These are phyloP conservation scores for Phytophthora cactorum DNA, from an alignment of 352 stramenopile genomes.

Conservation along the genomic window DNA sequence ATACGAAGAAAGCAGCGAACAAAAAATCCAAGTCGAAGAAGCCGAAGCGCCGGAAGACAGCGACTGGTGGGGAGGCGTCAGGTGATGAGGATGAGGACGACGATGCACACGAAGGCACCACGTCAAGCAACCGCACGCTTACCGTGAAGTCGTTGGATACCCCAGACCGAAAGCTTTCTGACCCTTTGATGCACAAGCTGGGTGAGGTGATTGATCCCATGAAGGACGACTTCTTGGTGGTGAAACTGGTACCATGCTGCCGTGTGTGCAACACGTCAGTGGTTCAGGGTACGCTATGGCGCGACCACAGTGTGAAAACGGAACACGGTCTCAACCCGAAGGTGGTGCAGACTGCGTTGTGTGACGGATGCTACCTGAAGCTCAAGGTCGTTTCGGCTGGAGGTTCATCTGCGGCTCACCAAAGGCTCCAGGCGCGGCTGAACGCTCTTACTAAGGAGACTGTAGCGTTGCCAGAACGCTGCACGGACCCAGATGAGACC, in stretches of 20 bases:
- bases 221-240: constrained; percentile 91
- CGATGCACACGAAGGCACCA: constrained; percentile 42
- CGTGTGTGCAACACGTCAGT: constrained; percentile 80
- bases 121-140: constrained; percentile 28
- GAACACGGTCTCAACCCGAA: constrained; percentile 69
- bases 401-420: constrained; percentile 41
- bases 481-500: constrained; percentile 79
- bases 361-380: constrained; percentile 83
- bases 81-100: constrained; percentile 59
- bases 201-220: constrained; percentile 89
- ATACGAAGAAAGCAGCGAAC: constrained; percentile 65
- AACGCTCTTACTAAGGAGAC: constrained; percentile 58
- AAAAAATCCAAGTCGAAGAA: constrained; percentile 88
- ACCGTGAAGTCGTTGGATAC: constrained; percentile 69
- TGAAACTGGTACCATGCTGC: constrained; percentile 88
- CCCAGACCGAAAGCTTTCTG: constrained; percentile 68
- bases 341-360: constrained; percentile 75
- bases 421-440: constrained; percentile 57
- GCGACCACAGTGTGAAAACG: constrained; percentile 67
- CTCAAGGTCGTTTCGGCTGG: constrained; percentile 41
- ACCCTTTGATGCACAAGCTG: constrained; percentile 87
- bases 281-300: constrained; percentile 72
- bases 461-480: constrained; percentile 74
- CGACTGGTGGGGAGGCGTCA: constrained; percentile 36
- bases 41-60: constrained; percentile 70